These are phyloP conservation scores for Penicillium verhagenii DNA, from an alignment of 495 filamentous ascomycete species.

Conservation along the genomic window DNA sequence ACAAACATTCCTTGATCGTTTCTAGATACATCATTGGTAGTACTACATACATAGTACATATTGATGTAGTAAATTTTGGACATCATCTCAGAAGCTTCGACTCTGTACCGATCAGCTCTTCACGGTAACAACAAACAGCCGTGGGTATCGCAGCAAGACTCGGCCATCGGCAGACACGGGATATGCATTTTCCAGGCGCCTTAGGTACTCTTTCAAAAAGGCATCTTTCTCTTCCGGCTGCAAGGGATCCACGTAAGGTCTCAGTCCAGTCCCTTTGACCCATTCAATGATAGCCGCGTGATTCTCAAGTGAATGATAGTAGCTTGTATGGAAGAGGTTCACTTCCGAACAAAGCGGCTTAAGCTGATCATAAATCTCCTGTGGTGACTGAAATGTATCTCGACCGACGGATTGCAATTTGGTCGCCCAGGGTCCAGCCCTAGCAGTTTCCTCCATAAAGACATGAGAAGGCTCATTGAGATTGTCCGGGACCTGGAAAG, in stretches of 20 bases:
- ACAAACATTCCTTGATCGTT: too few species aligned
- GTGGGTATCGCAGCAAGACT: slow-evolving; percentile 46
- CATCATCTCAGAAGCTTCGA: too few species aligned
- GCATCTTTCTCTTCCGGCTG: slow-evolving; percentile 27
- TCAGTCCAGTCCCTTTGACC: slow-evolving; percentile 55
- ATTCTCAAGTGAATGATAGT: slow-evolving; percentile 48
- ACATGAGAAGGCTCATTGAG: slow-evolving; percentile 46
- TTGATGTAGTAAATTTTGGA: too few species aligned
- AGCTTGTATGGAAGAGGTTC: slow-evolving; percentile 51
- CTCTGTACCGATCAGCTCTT: slow-evolving; percentile 17
- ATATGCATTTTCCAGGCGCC: slow-evolving; percentile 36
- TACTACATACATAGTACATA: too few species aligned
- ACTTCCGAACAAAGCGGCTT: slow-evolving; percentile 40
- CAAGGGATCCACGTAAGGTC: slow-evolving; percentile 49
- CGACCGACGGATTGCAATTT: slow-evolving; percentile 36
- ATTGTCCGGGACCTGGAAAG: slow-evolving; percentile 56
- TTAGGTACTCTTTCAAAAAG: slow-evolving; percentile 44
- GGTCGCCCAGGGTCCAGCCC: slow-evolving; percentile 35
- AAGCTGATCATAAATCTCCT: slow-evolving; percentile 46
- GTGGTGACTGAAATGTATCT: slow-evolving; percentile 45
- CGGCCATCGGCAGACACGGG: slow-evolving; percentile 37
- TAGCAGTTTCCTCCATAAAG: slow-evolving; percentile 47
- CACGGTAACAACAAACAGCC: slow-evolving; percentile 50
- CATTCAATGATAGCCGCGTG: slow-evolving; percentile 54
- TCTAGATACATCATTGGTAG: too few species aligned